phyloP scores from a whole-genome alignment of 805 yeast species.

The Kluyveromyces siamensis region DNA sequence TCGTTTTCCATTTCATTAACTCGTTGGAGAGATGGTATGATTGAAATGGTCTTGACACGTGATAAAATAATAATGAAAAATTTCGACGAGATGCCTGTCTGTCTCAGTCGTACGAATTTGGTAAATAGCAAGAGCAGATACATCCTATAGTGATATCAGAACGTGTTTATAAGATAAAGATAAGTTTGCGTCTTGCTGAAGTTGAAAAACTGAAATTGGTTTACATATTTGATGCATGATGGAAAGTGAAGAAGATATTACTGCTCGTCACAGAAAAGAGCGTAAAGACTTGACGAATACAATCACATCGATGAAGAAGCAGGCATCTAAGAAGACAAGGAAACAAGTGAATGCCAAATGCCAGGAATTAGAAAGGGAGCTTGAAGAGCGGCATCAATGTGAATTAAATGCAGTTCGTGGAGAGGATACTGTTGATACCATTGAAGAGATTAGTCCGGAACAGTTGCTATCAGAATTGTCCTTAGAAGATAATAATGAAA shows the following conservation, averaged over 20 bases:
- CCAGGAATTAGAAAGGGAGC: conserved; percentile 45
- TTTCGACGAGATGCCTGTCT: no score
- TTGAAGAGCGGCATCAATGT: conserved; percentile 43
- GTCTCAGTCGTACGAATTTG: no score
- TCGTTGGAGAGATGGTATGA: no score
- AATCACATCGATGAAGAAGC: conserved; percentile 70
- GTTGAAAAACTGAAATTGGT: background rate
- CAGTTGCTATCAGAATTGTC: conserved; percentile 52
- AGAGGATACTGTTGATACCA: conserved; percentile 6
- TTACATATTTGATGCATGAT: background rate
- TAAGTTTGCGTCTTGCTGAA: background rate
- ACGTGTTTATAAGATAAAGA: no score
- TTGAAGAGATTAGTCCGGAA: conserved; percentile 51
- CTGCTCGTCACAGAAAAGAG: conserved; percentile 57
- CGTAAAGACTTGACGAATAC: conserved; percentile 54
- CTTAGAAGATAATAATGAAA: conserved; percentile 10
- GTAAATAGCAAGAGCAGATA: no score
- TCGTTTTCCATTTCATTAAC: no score
- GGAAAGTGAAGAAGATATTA: conserved; percentile 17
- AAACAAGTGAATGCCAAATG: conserved; percentile 57
- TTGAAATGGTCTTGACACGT: no score
- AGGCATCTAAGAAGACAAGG: conserved; percentile 70
- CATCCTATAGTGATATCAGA: no score
- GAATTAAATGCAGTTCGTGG: conserved; percentile 35
- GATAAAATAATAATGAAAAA: no score